Base-by-base conservation (phyloP, 2,329 filamentous ascomycete genomes). In the Cryphonectria carpinicola region DNA sequence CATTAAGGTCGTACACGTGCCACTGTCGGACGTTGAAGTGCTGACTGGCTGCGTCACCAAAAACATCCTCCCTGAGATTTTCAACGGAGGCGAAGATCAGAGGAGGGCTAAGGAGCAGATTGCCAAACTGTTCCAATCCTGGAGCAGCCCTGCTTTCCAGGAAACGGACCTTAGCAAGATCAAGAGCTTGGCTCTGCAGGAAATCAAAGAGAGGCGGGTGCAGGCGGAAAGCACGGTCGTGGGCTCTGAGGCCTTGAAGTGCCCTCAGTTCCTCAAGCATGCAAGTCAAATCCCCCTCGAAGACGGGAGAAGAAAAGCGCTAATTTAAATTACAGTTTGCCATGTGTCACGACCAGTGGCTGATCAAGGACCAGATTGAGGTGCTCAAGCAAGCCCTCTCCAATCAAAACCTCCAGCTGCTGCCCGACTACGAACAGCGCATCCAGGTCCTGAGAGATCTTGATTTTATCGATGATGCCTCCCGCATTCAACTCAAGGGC, bases 261-360 rank as follows among this genome's bases (percentile, higher is more conserved):
- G 96, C 77, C 88, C 90, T 0, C 81, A 92, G 66, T 97, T 98
- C 81, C 79, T 96, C 73, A 95, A 97, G 81, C 96, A 99, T 79
- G 92, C 94, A 83, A 86, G 92, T 87, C n/a, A 54, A 11, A 13
- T n/a, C 37, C 2, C 17, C 19, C 11, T 52, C 46, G 4, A 22
- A 49, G 17, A 49, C n/a, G 17, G 17, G 3, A 41, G 11, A 22
- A 32, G 39, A 8, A 10, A 10, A 32, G 11, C 52, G 68, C 69
- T 71, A 71, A 74, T 65, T 65, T 87, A 82, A 89, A 88, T 76
- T 84, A 5, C 67, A 95, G 92, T 98, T 96, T 79, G 92, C 94
- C 73, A 97, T 97, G 93, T 93, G 95, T 77, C 94, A 99, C 78
- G 94, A 98, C 78, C 93, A 98, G 81, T 98, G 95, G 94, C 87